Percentiles rank a stretch among this genome's conserved stretches.
Conservation (phyloP, 2,329 filamentous ascomycete species). For the Falciphora oryzae region DNA sequence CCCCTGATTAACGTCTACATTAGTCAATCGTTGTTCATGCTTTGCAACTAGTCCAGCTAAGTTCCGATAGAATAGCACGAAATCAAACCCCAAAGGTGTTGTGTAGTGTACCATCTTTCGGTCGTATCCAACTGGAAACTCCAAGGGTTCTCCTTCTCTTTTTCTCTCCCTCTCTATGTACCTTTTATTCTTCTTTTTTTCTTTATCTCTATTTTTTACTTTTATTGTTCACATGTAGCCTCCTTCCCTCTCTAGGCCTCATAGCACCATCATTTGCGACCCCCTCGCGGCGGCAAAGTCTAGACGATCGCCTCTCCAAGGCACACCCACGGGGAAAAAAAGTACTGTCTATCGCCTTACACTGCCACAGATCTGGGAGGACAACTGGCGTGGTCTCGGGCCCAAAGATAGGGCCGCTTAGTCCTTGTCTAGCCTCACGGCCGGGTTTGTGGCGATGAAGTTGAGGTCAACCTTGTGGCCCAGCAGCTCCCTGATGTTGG, state of each 20-base stretch:
- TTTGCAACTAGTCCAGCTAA: no score
- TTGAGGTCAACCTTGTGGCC: slow-evolving; percentile 93
- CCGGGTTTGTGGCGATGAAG: slow-evolving; percentile 88
- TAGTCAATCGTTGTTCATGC: no score
- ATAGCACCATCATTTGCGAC: neutral
- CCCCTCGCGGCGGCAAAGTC: neutral
- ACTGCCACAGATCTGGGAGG: neutral
- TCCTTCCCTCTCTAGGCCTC: neutral
- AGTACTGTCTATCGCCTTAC: neutral
- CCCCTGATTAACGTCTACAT: no score
- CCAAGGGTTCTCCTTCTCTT: no score
- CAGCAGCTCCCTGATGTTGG: slow-evolving; percentile 85
- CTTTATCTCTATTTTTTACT: slow-evolving; percentile 6
- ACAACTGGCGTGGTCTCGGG: no score
- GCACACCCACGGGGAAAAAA: neutral
- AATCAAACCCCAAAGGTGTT: no score
- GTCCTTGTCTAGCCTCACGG: slow-evolving; percentile 82
- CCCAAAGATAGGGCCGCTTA: slow-evolving; percentile 25
- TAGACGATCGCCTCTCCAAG: neutral
- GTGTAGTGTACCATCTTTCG: no score
- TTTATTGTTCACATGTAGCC: neutral
- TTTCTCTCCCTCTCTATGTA: slow-evolving; percentile 2
- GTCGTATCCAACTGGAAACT: no score
- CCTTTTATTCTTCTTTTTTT: neutral
- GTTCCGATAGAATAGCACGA: no score